These are phyloP conservation scores for Phylloporus arenicola DNA, from an alignment of 768 basidiomycete species.

Conservation along the genomic window DNA sequence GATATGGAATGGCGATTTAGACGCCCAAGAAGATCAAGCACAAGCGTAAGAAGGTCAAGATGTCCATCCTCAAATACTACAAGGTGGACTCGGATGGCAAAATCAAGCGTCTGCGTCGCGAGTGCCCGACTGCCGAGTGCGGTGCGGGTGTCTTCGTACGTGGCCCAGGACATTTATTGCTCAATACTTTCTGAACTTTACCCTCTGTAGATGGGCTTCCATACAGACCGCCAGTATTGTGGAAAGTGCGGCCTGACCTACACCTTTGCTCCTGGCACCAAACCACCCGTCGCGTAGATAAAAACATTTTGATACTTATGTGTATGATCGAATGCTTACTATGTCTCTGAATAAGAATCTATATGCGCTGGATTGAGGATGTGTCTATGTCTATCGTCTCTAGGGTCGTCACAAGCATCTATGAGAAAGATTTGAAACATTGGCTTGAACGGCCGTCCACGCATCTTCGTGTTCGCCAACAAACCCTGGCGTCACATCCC, in stretches of 20 bases:
- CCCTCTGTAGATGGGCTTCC: slow-evolving; percentile 85
- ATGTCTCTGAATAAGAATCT: not conserved
- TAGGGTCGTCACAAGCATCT: not conserved
- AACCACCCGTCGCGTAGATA: slow-evolving; percentile 64
- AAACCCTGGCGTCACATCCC: slow-evolving; percentile 32
- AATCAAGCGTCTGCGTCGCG: slow-evolving; percentile 97
- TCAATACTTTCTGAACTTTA: slow-evolving; percentile 5
- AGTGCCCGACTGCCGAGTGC: slow-evolving; percentile 83
- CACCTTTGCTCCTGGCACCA: slow-evolving; percentile 75
- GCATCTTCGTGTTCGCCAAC: slow-evolving; percentile 27
- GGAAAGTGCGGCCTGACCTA: slow-evolving; percentile 91
- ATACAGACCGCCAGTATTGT: slow-evolving; percentile 97
- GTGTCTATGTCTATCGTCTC: slow-evolving; percentile 3
- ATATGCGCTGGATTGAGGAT: not conserved
- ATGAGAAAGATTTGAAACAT: slow-evolving; percentile 1
- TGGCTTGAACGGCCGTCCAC: slow-evolving; percentile 20
- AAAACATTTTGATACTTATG: slow-evolving; percentile 6
- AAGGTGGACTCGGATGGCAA: slow-evolving; percentile 99
- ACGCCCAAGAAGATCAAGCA: slow-evolving; percentile 99
- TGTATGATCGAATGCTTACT: slow-evolving; percentile 6
- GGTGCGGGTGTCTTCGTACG: slow-evolving; percentile 83
- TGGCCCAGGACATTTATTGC: slow-evolving; percentile 5
- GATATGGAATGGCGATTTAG: slow-evolving; percentile 32
- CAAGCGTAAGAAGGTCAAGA: slow-evolving; percentile 99
- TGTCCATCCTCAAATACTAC: slow-evolving; percentile 99